Base-by-base conservation (phyloP, 2,329 filamentous ascomycete species). In the Cladophialophora psammophila region DNA sequence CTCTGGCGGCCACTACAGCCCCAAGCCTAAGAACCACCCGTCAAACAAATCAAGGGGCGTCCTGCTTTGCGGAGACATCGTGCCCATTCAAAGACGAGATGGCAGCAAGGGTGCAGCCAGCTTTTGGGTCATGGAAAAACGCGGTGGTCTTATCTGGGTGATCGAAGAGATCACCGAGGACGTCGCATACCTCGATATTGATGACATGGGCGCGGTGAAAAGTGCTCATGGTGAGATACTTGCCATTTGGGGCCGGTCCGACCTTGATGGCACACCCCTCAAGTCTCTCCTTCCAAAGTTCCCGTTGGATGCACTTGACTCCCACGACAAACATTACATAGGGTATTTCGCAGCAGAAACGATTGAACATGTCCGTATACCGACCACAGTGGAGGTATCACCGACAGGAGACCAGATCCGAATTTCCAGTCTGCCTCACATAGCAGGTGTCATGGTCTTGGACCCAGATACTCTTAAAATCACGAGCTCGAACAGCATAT, bases 121-220 rank as follows among this genome's bases (percentile, higher is more conserved):
- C 79, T 82, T 99, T 45, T 99, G 95, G 95, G 95, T 99, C 3
- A 99, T 99, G 81, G 95, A 99, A 79, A 99, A 99, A 79, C 88
- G 90, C 57, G 89, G 93, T 60, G 94, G 94, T 9, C 81, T 99
- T 67, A 98, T 99, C 67, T 99, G 95, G 95, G 95, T 99, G 8
- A 81, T 99, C 1, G 95, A 99, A 78, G 95, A 99, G 79, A 98
- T 99, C 68, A 92, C 94, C 63, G 95, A 99, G 79, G 94, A 99
- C 76, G 90, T 95, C 45, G 93, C 92, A 3, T 87, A 88, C 68
- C 80, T 99, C 52, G 85, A 84, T 10, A 85, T 96, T 20, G 91
- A 96, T 75, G 90, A 93, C 64, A 89, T 92, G 34, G 93, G 93
- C 50, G 85, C 86, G 52, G 86, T 97, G 18, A 85, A 87, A 34